A percentile compares a stretch with the other conserved stretches of the same genome.
Conservation (phyloP, 257 asterid species). For the Leonotis leonurus region DNA sequence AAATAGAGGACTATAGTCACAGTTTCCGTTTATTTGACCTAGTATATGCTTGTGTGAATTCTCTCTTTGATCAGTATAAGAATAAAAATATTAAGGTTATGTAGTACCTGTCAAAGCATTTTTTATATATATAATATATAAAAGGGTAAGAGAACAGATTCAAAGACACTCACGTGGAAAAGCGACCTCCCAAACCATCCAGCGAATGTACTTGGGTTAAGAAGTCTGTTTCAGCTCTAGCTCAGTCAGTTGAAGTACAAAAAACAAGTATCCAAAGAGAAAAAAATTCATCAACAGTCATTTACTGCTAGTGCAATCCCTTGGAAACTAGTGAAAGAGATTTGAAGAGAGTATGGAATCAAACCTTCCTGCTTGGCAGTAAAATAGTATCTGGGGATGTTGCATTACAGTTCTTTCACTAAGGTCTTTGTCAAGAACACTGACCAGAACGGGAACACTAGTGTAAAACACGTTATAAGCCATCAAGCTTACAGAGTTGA, state of each 20-base stretch:
- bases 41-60: background rate
- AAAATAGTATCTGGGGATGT: constrained; percentile 91
- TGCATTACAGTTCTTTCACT: constrained; percentile 91
- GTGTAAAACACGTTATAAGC: constrained; percentile 98
- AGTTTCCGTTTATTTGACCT: background rate
- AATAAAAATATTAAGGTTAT: too few relatives aligned
- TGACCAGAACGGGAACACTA: constrained; percentile 82
- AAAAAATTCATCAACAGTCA: background rate
- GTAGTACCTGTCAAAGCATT: constrained; percentile 10
- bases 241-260: constrained; percentile 17
- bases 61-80: too few relatives aligned
- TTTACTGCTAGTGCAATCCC: constrained; percentile 12
- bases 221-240: constrained; percentile 63
- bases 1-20: background rate
- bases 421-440: constrained; percentile 93
- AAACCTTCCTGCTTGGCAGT: constrained; percentile 98
- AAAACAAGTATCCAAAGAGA: background rate
- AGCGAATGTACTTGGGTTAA: constrained; percentile 98
- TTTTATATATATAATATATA: background rate
- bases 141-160: background rate
- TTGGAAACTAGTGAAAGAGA: constrained; percentile 7
- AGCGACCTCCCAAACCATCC: constrained; percentile 99
- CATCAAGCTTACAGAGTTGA: constrained; percentile 94
- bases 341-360: constrained; percentile 15
- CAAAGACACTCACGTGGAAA: constrained; percentile 73